These are phyloP conservation scores for Apiosordaria backusii DNA, from an alignment of 495 filamentous ascomycete genomes.

Conservation along the genomic window DNA sequence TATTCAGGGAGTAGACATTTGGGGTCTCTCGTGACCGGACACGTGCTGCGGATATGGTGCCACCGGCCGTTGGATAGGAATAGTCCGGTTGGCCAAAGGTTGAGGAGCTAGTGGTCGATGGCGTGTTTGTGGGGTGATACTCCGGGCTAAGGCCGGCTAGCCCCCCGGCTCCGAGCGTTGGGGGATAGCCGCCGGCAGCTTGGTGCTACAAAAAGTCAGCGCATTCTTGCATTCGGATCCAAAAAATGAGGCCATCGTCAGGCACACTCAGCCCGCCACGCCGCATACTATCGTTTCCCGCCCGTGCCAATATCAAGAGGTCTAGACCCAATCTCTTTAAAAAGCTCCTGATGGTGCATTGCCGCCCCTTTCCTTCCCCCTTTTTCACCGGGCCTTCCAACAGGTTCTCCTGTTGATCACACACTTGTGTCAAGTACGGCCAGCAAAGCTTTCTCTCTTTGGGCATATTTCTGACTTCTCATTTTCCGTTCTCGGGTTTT, in stretches of 20 bases:
- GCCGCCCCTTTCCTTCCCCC: background rate
- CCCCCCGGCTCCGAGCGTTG: background rate
- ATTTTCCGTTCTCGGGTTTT: background rate
- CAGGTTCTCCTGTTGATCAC: background rate
- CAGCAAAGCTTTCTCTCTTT: background rate
- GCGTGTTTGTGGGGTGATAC: conserved; percentile 8
- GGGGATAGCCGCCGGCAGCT: conserved; percentile 1
- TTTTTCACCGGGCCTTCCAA: background rate
- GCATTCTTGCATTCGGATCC: conserved; percentile 3
- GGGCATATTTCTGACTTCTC: background rate
- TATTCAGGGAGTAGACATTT: background rate
- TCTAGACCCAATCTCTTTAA: background rate
- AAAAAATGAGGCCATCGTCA: conserved; percentile 3
- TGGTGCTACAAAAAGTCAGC: conserved; percentile 15
- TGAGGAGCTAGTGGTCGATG: background rate
- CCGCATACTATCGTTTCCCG: background rate
- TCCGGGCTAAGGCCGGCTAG: conserved; percentile 10
- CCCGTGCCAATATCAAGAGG: background rate
- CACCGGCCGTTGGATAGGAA: background rate
- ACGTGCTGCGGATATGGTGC: background rate
- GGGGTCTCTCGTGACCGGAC: background rate
- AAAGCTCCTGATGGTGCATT: background rate
- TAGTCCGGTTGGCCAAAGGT: conserved; percentile 6
- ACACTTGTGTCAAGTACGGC: background rate
- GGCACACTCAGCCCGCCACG: background rate